Evolutionary conservation across 139 green algal genomes (phyloP).

Genomic region (Axilococcus clingmanii): DNA sequence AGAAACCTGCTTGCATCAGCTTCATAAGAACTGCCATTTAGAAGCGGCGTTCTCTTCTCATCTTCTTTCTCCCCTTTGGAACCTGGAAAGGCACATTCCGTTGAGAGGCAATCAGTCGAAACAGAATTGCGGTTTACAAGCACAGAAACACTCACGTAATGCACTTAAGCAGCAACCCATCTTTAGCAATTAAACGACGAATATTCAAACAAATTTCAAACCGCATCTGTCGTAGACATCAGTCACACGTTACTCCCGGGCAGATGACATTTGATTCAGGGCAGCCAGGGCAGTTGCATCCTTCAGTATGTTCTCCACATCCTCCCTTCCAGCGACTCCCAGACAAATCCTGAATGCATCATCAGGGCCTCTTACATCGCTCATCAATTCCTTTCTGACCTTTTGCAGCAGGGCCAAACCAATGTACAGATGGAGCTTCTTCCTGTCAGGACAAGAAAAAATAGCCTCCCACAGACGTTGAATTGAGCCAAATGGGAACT

Average conservation of each 20-base stretch:
- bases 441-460: conserved; percentile 46
- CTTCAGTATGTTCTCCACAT: conserved; percentile 44
- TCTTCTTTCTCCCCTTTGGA: too few species aligned
- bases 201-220: too few species aligned
- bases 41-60: too few species aligned
- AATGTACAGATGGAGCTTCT: conserved; percentile 78
- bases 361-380: conserved; percentile 56
- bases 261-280: not conserved
- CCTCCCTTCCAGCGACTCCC: conserved; percentile 44
- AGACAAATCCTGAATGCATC: conserved; percentile 63
- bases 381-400: conserved; percentile 55
- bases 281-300: conserved; percentile 42
- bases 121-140: too few species aligned
- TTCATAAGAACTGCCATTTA: too few species aligned
- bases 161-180: too few species aligned
- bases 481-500: conserved; percentile 75
- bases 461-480: conserved; percentile 82
- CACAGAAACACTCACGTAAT: too few species aligned
- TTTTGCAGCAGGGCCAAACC: conserved; percentile 63
- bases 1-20: too few species aligned
- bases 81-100: too few species aligned
- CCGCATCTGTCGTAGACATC: too few species aligned
- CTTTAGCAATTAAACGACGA: too few species aligned
- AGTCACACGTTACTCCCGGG: not conserved
- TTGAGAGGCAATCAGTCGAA: too few species aligned